Evolutionary conservation across 2,329 filamentous ascomycete genomes (phyloP).

Genomic region (Venturiaceae sp.): DNA sequence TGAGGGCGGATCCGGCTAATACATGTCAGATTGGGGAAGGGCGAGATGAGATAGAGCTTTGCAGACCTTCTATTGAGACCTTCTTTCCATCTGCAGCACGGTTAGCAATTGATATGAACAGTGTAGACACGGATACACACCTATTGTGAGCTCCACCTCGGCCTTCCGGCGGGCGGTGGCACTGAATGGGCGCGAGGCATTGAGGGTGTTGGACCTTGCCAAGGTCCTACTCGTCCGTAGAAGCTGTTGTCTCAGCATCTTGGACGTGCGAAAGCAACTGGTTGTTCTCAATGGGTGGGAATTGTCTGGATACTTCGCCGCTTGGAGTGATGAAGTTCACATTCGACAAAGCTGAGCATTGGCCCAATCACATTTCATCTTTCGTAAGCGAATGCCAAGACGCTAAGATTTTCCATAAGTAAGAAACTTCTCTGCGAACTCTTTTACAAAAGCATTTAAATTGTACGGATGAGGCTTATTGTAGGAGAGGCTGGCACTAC

Average conservation of each 20-base stretch:
- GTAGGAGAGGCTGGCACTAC: background rate
- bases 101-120: conserved; percentile 22
- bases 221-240: conserved; percentile 51
- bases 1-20: conserved; percentile 85
- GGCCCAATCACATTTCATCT: too few relatives aligned
- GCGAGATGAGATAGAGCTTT: conserved; percentile 15
- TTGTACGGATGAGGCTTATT: background rate
- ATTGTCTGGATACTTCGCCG: background rate
- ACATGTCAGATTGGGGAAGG: conserved; percentile 8
- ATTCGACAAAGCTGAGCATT: too few relatives aligned
- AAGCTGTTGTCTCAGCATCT: conserved; percentile 56
- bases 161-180: conserved; percentile 69
- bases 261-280: conserved; percentile 18
- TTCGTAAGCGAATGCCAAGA: too few relatives aligned
- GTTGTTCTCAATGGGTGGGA: background rate
- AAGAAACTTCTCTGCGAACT: background rate
- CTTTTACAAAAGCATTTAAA: background rate
- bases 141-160: conserved; percentile 95
- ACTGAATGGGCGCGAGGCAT: conserved; percentile 69
- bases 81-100: conserved; percentile 77
- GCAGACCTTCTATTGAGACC: conserved; percentile 87
- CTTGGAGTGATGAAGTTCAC: background rate
- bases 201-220: conserved; percentile 40
- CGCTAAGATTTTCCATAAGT: too few relatives aligned
- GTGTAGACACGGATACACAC: conserved; percentile 42